phyloP scores from a whole-genome alignment of 2,329 filamentous ascomycete species.

The Colletotrichum incanum region DNA sequence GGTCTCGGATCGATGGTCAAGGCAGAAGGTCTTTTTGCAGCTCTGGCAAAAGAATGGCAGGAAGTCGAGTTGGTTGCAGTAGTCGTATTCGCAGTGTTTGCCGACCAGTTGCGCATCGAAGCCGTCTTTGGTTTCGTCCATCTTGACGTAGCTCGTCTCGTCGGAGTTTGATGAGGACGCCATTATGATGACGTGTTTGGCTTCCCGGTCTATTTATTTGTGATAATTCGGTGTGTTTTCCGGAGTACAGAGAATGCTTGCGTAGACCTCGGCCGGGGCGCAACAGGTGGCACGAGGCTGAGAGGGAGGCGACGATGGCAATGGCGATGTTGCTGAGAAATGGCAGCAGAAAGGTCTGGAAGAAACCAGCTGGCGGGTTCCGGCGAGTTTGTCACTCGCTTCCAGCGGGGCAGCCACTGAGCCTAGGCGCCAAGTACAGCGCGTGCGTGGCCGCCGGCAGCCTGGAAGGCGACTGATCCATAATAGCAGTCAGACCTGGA shows the following conservation, averaged over 20 bases:
- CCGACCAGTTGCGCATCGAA: constrained; percentile 88
- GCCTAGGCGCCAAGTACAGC: constrained; percentile 37
- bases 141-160: constrained; percentile 76
- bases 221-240: neutral
- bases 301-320: constrained; percentile 3
- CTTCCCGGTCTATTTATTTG: constrained; percentile 26
- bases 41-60: constrained; percentile 95
- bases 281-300: constrained; percentile 21
- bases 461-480: constrained; percentile 24
- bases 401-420: constrained; percentile 34
- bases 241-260: neutral
- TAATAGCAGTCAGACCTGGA: constrained; percentile 4
- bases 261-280: constrained; percentile 21
- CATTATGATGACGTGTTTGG: constrained; percentile 58
- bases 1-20: constrained; percentile 91
- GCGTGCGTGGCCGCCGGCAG: constrained; percentile 31
- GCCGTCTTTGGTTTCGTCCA: constrained; percentile 70
- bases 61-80: constrained; percentile 96
- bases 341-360: constrained; percentile 40
- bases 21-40: constrained; percentile 88
- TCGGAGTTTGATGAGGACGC: constrained; percentile 65
- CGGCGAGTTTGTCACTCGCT: constrained; percentile 24
- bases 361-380: constrained; percentile 38
- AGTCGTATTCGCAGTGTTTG: constrained; percentile 90
- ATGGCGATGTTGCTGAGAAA: constrained; percentile 39